Evolutionary conservation across 768 basidiomycete species (phyloP).

Genomic region (Rhodotorula toruloides): DNA sequence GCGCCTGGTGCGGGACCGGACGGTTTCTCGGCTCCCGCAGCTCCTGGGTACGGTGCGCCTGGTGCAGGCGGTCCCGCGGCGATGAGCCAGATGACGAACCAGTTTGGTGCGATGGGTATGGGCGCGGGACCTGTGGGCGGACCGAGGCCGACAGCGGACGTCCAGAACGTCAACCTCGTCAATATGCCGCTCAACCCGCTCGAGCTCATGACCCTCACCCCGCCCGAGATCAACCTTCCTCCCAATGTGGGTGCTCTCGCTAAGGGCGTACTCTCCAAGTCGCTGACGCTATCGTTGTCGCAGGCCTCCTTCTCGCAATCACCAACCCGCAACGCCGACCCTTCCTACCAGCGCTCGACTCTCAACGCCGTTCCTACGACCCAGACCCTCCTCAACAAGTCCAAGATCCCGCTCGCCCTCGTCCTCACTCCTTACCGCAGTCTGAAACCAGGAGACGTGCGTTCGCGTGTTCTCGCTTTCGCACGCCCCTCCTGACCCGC

Average conservation of each 20-base stretch:
- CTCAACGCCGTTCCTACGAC: slow-evolving; percentile 89
- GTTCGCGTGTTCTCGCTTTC: slow-evolving; percentile 14
- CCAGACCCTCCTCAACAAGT: slow-evolving; percentile 76
- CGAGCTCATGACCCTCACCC: slow-evolving; percentile 64
- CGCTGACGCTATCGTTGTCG: background rate
- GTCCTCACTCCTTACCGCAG: slow-evolving; percentile 86
- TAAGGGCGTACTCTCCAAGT: too few relatives aligned
- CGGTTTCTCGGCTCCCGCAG: background rate
- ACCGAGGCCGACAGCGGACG: slow-evolving; percentile 14
- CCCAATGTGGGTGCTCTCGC: slow-evolving; percentile 54
- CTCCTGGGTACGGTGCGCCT: background rate
- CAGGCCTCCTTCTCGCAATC: slow-evolving; percentile 68
- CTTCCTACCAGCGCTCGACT: slow-evolving; percentile 85
- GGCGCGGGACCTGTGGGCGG: slow-evolving; percentile 42
- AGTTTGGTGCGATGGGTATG: slow-evolving; percentile 85
- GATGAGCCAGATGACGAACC: slow-evolving; percentile 60
- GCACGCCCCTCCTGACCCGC: too few relatives aligned
- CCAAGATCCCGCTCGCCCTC: slow-evolving; percentile 70
- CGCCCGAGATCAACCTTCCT: slow-evolving; percentile 84
- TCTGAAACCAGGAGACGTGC: slow-evolving; percentile 61
- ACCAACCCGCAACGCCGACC: slow-evolving; percentile 74
- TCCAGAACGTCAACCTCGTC: slow-evolving; percentile 80
- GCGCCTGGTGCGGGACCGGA: background rate
- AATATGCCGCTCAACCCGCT: slow-evolving; percentile 86
- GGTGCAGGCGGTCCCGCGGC: slow-evolving; percentile 47